Evolutionary conservation across 192 early-diverging fungal genomes (phyloP).

Genomic region (Rhizophagus sp.): DNA sequence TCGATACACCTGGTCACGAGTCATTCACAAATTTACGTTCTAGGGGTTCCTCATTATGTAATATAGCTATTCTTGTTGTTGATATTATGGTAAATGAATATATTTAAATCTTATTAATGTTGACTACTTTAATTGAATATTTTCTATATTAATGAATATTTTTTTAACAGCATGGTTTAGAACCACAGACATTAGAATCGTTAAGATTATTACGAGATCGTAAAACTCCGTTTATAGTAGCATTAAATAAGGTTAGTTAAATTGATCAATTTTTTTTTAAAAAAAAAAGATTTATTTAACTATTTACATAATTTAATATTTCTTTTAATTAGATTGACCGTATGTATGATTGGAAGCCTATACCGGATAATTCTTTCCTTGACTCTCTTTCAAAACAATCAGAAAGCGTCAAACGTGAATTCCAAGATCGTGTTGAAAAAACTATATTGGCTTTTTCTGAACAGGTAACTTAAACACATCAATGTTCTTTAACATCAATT

Average conservation of each 20-base stretch:
- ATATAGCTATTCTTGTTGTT: slow-evolving; percentile 98
- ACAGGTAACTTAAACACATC: slow-evolving; percentile 36
- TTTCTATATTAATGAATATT: not conserved
- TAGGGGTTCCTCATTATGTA: slow-evolving; percentile 95
- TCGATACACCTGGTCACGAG: slow-evolving; percentile 99
- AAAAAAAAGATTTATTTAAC: no score
- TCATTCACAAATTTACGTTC: slow-evolving; percentile 96
- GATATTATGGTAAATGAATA: slow-evolving; percentile 79
- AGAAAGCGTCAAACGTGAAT: slow-evolving; percentile 77
- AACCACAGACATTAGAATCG: slow-evolving; percentile 97
- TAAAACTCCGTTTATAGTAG: slow-evolving; percentile 98
- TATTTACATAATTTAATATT: not conserved
- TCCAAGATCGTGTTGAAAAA: slow-evolving; percentile 74
- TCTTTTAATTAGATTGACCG: slow-evolving; percentile 72
- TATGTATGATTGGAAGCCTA: slow-evolving; percentile 89
- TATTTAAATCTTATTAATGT: not conserved
- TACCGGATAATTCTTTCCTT: slow-evolving; percentile 78
- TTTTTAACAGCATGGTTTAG: slow-evolving; percentile 74
- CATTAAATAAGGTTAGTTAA: slow-evolving; percentile 78
- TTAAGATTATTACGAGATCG: slow-evolving; percentile 86
- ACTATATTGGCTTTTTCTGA: slow-evolving; percentile 90
- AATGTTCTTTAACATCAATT: not conserved
- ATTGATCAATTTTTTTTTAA: no score
- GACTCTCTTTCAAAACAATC: slow-evolving; percentile 79
- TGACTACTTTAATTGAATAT: not conserved